Conservation (phyloP, 192 early-diverging fungal genomes). For the Obelidium mucronatum region DNA sequence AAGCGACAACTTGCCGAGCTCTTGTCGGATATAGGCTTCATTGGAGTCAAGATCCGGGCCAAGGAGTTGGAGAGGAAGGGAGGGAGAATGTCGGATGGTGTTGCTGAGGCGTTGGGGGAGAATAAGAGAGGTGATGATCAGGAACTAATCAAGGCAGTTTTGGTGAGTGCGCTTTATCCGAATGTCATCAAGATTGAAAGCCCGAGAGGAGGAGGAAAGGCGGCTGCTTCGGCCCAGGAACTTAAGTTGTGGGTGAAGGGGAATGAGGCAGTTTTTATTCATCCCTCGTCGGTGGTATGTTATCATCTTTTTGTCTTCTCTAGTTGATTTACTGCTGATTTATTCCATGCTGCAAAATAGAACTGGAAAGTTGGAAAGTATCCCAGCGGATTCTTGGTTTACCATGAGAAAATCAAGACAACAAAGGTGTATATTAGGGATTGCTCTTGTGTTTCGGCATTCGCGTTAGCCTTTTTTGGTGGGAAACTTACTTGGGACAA, state of each 20-base stretch:
- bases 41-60: slow-evolving; percentile 24
- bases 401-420: slow-evolving; percentile 54
- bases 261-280: slow-evolving; percentile 48
- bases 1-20: slow-evolving; percentile 56
- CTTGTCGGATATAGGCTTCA: slow-evolving; percentile 51
- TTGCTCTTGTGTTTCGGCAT: slow-evolving; percentile 39
- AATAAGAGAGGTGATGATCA: slow-evolving; percentile 27
- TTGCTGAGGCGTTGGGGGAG: slow-evolving; percentile 39
- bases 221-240: slow-evolving; percentile 62
- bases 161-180: slow-evolving; percentile 49
- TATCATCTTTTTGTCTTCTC: neutral
- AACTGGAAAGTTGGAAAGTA: slow-evolving; percentile 40
- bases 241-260: slow-evolving; percentile 33
- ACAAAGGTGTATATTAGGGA: slow-evolving; percentile 55
- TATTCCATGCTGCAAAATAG: slow-evolving; percentile 30
- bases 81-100: slow-evolving; percentile 39
- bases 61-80: slow-evolving; percentile 48
- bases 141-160: slow-evolving; percentile 44
- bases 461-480: slow-evolving; percentile 54
- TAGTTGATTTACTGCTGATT: neutral
- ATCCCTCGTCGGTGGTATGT: slow-evolving; percentile 48
- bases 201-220: slow-evolving; percentile 69
- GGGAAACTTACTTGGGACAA: slow-evolving; percentile 43
- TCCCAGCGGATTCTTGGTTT: slow-evolving; percentile 46
- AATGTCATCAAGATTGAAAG: slow-evolving; percentile 67